A percentile compares a stretch with the other conserved stretches of the same genome.
phyloP scores from a whole-genome alignment of 2,329 filamentous ascomycete species.

The Beauveria medogensis region DNA sequence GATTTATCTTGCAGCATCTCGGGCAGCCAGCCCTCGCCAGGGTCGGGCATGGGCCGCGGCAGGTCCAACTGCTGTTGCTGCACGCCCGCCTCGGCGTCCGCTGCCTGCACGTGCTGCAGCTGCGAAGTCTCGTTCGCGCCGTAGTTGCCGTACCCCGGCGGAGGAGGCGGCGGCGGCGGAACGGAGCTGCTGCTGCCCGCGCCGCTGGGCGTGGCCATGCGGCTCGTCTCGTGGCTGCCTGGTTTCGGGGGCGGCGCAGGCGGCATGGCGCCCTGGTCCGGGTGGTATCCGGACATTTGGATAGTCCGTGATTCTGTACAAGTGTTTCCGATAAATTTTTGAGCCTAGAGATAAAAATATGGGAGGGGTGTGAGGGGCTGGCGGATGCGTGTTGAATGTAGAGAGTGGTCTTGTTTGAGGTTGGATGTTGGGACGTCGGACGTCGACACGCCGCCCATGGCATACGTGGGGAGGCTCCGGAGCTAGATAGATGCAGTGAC shows the following conservation, averaged over 20 bases:
- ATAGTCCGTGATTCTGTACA: not conserved
- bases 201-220: conserved; percentile 55
- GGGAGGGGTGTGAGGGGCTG: not conserved
- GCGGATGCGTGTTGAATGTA: not conserved
- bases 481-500: not conserved
- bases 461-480: not conserved
- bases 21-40: conserved; percentile 71
- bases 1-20: conserved; percentile 70
- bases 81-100: conserved; percentile 16
- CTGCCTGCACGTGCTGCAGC: conserved; percentile 14
- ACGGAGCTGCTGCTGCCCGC: conserved; percentile 38
- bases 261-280: conserved; percentile 33
- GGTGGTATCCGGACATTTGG: conserved; percentile 22
- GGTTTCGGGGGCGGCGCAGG: conserved; percentile 68
- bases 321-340: no score
- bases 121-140: conserved; percentile 9
- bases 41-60: conserved; percentile 41
- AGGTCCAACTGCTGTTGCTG: conserved; percentile 16
- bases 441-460: not conserved
- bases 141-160: conserved; percentile 18
- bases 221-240: conserved; percentile 58
- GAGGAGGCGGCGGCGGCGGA: conserved; percentile 30
- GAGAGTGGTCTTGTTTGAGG: not conserved
- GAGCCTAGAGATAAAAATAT: no score
- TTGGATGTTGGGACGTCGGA: not conserved